Percentiles rank a stretch among this genome's conserved stretches.
These are phyloP conservation scores for Scalesia atractyloides DNA, from an alignment of 129 eudicot genomes.

Conservation along the genomic window DNA sequence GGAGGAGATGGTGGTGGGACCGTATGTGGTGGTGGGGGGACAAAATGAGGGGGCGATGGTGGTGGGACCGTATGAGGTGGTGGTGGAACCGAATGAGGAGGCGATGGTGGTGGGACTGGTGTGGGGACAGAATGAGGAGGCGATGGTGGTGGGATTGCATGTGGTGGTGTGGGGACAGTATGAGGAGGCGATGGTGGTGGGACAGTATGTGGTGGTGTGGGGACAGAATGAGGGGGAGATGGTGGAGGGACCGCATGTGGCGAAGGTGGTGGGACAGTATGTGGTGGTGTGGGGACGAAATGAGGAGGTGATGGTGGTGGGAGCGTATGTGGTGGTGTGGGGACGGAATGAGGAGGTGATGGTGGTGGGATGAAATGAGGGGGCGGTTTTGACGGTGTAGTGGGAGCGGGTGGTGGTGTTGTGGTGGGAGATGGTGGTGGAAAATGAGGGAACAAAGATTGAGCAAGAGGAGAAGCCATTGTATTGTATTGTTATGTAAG, in stretches of 20 bases:
- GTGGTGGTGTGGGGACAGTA: conserved; percentile 32
- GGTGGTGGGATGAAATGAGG: too few species aligned
- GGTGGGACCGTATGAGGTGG: conserved; percentile 30
- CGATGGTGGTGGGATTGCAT: conserved; percentile 25
- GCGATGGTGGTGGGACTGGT: conserved; percentile 31
- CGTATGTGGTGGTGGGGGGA: conserved; percentile 20
- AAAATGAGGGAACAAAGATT: conserved; percentile 25
- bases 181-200: not conserved
- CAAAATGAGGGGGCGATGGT: not conserved
- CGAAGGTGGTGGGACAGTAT: conserved; percentile 3
- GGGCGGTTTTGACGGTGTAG: conserved; percentile 19
- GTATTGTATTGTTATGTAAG: conserved; percentile 5
- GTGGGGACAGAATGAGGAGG: conserved; percentile 10
- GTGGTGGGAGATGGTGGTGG: not conserved
- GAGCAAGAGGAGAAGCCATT: conserved; percentile 27
- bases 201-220: not conserved
- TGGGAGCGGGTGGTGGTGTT: not conserved
- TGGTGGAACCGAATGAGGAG: conserved; percentile 17
- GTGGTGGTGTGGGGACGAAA: conserved; percentile 25
- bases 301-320: conserved; percentile 22
- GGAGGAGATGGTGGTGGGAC: not conserved
- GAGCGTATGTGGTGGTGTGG: conserved; percentile 28
- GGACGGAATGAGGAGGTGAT: not conserved
- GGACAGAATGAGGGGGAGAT: not conserved
- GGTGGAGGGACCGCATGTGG: conserved; percentile 29